Percentiles rank a stretch among this genome's conserved stretches.
These are phyloP conservation scores for Corynespora cassiicola DNA, from an alignment of 2,329 filamentous ascomycete genomes.

Conservation along the genomic window DNA sequence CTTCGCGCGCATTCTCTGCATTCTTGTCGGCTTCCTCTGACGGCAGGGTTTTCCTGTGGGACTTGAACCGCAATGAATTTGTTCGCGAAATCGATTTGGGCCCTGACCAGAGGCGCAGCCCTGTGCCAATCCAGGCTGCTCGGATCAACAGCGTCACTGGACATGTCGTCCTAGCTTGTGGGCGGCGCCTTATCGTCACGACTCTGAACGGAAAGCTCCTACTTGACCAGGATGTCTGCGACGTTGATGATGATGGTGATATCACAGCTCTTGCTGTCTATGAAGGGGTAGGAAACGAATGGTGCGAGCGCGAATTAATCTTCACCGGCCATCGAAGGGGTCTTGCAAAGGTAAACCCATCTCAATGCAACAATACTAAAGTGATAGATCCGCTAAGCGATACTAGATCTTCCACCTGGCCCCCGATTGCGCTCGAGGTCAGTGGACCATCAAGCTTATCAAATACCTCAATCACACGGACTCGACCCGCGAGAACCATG, in stretches of 20 bases:
- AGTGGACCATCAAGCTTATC: slow-evolving; percentile 79
- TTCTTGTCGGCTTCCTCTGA: slow-evolving; percentile 84
- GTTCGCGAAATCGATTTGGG: slow-evolving; percentile 72
- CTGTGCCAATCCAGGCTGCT: slow-evolving; percentile 67
- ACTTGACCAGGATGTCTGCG: slow-evolving; percentile 81
- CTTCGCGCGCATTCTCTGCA: slow-evolving; percentile 86
- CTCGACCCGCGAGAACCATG: slow-evolving; percentile 65
- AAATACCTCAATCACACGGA: slow-evolving; percentile 84
- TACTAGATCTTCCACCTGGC: slow-evolving; percentile 64
- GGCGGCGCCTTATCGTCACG: slow-evolving; percentile 76
- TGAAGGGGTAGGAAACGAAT: slow-evolving; percentile 88
- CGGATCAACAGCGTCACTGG: slow-evolving; percentile 90
- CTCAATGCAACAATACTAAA: neutral
- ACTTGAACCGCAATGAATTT: slow-evolving; percentile 88
- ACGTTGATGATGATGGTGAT: slow-evolving; percentile 69
- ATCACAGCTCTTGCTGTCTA: slow-evolving; percentile 89
- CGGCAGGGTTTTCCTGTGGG: slow-evolving; percentile 88
- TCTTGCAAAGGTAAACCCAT: slow-evolving; percentile 74
- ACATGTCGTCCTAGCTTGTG: slow-evolving; percentile 84
- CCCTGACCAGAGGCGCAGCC: slow-evolving; percentile 24
- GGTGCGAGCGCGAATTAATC: slow-evolving; percentile 83
- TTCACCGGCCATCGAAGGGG: slow-evolving; percentile 89
- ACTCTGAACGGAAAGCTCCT: slow-evolving; percentile 87
- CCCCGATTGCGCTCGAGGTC: too few relatives aligned
- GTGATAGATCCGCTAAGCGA: too few relatives aligned